Conservation (phyloP, 768 basidiomycete species). For the Mycena amicta region DNA sequence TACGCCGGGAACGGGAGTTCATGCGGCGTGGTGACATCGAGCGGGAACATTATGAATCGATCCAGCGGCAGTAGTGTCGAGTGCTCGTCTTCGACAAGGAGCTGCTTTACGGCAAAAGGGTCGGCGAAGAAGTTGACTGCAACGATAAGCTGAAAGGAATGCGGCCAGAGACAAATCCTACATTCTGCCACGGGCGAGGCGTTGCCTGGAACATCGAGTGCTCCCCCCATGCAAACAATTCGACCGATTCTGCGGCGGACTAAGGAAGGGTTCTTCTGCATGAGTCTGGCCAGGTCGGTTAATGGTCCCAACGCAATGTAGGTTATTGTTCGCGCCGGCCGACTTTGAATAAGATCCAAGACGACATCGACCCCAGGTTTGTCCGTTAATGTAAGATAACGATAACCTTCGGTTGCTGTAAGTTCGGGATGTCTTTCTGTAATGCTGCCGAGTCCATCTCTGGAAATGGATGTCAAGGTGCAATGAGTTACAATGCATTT, state of each 20-base stretch:
- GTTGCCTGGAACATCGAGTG: constrained; percentile 90
- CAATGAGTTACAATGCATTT: neutral
- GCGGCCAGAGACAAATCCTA: constrained; percentile 36
- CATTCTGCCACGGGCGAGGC: constrained; percentile 83
- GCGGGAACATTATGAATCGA: constrained; percentile 68
- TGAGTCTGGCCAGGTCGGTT: constrained; percentile 75
- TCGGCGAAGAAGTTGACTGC: constrained; percentile 88
- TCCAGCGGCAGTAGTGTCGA: constrained; percentile 58
- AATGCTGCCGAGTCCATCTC: constrained; percentile 72
- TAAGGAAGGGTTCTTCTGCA: constrained; percentile 54
- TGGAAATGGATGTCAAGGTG: constrained; percentile 31
- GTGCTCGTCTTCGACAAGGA: constrained; percentile 45
- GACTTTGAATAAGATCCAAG: constrained; percentile 53
- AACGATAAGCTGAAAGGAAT: constrained; percentile 2
- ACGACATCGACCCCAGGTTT: constrained; percentile 55
- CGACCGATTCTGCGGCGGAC: constrained; percentile 65
- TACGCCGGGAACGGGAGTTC: constrained; percentile 75
- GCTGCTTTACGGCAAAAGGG: constrained; percentile 76
- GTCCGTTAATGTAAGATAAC: constrained; percentile 49
- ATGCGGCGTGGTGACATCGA: constrained; percentile 84
- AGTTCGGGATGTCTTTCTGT: constrained; percentile 67
- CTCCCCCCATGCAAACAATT: constrained; percentile 93
- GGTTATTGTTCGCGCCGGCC: constrained; percentile 57
- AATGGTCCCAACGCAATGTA: constrained; percentile 78
- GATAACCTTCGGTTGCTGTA: constrained; percentile 33